Base-by-base conservation (phyloP, 345 rosid genomes). In the Litchi chinensis region DNA sequence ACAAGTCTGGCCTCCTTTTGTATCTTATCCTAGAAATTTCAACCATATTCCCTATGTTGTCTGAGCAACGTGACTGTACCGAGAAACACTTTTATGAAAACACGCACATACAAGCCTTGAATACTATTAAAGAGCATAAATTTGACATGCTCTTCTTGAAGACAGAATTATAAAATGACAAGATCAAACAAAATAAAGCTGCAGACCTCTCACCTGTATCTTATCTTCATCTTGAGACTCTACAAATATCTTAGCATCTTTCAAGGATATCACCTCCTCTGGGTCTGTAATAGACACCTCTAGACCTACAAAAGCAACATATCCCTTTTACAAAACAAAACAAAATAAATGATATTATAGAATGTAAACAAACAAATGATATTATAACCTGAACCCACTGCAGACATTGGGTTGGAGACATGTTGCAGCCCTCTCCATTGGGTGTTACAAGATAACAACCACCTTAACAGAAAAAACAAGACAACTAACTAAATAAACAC, bases 261-360 rank as follows among this genome's bases (percentile, higher is more conserved):
- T 83, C 79, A 89, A 77, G 5, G 86, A 72, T 74, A 89, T 79
- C 57, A 68, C 81, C 65, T 85, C 90, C 68, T 85, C 83, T 13
- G 84, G 76, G 59, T 86, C 90, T 1, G 88, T 65, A 64, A 91
- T 82, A 15, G 92, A 80, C 54, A 92, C 82, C 82, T 91, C 92
- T 40, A 89, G 60, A 67, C 92, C 92, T 84, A 64, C 70, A 65
- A 71, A 19, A 75, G 22, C 60, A 65, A 67, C 70, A 65, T 5
- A 37, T 60, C 6, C 54, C 41, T 52, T 22, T 24, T 24, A 60
- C 28, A 21, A 60, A 26, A 16, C 32, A 11, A 18, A 22, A n/a
- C 41, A 64, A 10, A 37, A 22, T 41, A 32, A 5, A 10, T 3
- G 67, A 65, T 22, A 22, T 5, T 16, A 24, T 64, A 12, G 16